phyloP scores from a whole-genome alignment of 2,329 filamentous ascomycete genomes.

The Cercospora zeina region DNA sequence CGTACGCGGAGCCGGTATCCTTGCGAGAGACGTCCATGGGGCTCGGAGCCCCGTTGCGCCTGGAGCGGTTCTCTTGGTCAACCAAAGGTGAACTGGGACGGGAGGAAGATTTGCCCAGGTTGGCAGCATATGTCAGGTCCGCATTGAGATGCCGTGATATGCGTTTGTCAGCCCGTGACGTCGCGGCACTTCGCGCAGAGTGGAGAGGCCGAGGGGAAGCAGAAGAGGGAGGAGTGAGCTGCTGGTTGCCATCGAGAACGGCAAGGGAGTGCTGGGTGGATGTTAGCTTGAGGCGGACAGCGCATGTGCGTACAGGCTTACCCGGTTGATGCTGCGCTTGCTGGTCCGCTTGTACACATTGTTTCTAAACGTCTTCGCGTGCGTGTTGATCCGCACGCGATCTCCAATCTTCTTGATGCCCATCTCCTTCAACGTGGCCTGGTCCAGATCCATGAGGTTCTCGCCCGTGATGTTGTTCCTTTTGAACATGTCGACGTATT shows the following conservation, averaged over 20 bases:
- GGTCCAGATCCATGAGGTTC: constrained; percentile 94
- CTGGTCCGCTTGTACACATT: constrained; percentile 52
- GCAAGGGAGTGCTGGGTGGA: constrained; percentile 73
- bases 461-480: constrained; percentile 95
- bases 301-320: constrained; percentile 49
- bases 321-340: constrained; percentile 73
- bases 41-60: constrained; percentile 62
- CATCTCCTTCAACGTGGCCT: constrained; percentile 94
- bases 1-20: constrained; percentile 54
- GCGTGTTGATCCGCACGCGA: constrained; percentile 72
- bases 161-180: constrained; percentile 50
- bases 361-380: constrained; percentile 53
- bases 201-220: constrained; percentile 64
- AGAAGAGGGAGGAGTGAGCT: constrained; percentile 60
- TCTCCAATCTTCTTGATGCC: constrained; percentile 98
- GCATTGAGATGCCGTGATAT: constrained; percentile 50
- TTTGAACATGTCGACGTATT: constrained; percentile 89
- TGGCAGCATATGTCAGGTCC: constrained; percentile 47
- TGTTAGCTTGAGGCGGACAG: constrained; percentile 3
- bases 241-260: constrained; percentile 66
- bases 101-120: constrained; percentile 57
- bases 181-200: constrained; percentile 52
- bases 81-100: constrained; percentile 70
- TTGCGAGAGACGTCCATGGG: constrained; percentile 56
- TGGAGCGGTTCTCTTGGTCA: constrained; percentile 56